Evolutionary conservation across 2,329 filamentous ascomycete species (phyloP).

Genomic region (Curvularia sp.): DNA sequence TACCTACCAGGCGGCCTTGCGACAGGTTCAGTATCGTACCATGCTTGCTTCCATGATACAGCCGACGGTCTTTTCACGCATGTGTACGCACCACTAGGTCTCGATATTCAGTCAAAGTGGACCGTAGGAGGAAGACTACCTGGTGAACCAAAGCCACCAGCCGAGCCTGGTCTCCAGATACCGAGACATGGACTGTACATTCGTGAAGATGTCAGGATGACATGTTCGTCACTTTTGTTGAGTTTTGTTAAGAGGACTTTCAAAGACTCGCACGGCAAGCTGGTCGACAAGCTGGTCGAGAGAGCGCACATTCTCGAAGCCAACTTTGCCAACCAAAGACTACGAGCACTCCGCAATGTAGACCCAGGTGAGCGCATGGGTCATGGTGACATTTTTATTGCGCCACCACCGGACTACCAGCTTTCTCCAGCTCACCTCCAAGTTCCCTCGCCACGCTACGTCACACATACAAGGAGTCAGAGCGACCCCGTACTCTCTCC

Average conservation of each 20-base stretch:
- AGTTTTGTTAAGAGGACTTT: constrained; percentile 83
- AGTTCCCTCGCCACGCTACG: constrained; percentile 22
- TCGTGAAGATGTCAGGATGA: constrained; percentile 84
- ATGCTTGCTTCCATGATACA: constrained; percentile 79
- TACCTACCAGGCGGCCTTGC: constrained; percentile 73
- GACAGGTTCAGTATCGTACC: constrained; percentile 75
- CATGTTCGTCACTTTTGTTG: constrained; percentile 78
- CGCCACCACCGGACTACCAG: constrained; percentile 46
- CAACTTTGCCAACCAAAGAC: constrained; percentile 43
- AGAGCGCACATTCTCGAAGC: constrained; percentile 48
- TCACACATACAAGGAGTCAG: constrained; percentile 28
- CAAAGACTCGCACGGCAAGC: constrained; percentile 73
- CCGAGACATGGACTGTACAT: constrained; percentile 77
- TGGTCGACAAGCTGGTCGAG: constrained; percentile 65
- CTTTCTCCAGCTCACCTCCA: constrained; percentile 17
- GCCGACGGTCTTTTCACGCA: constrained; percentile 79
- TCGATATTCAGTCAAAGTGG: constrained; percentile 83
- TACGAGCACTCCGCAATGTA: constrained; percentile 41
- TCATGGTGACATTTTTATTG: constrained; percentile 46
- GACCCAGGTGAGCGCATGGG: constrained; percentile 44
- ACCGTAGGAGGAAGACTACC: constrained; percentile 74
- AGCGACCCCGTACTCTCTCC: constrained; percentile 34
- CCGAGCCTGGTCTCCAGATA: constrained; percentile 70
- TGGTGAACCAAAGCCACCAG: constrained; percentile 70
- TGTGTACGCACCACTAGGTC: constrained; percentile 80